Percentiles rank a stretch among this genome's conserved stretches.
Conservation (phyloP, 2,329 filamentous ascomycete genomes). For the Clarireedia hainanense region DNA sequence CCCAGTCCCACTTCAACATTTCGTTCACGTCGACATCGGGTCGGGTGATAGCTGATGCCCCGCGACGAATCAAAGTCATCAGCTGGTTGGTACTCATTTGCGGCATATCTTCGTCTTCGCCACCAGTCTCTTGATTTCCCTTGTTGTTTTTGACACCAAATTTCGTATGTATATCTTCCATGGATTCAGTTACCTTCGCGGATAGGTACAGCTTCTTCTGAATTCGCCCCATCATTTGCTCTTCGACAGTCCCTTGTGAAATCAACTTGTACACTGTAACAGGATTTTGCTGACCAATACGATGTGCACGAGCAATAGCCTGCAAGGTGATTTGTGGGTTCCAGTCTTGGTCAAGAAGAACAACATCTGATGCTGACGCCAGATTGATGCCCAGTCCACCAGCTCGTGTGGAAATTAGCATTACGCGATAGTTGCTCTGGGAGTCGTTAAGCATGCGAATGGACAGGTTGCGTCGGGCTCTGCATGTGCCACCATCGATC, state of each 20-base stretch:
- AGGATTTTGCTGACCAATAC: constrained; percentile 92
- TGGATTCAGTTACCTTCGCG: constrained; percentile 50
- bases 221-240: constrained; percentile 59
- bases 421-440: constrained; percentile 74
- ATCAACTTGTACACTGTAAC: constrained; percentile 93
- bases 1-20: constrained; percentile 49
- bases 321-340: constrained; percentile 97
- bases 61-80: constrained; percentile 46
- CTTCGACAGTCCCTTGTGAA: constrained; percentile 80
- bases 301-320: constrained; percentile 84
- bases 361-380: constrained; percentile 91
- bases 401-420: constrained; percentile 85
- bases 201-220: constrained; percentile 54
- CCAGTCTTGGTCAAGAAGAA: constrained; percentile 95
- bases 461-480: constrained; percentile 81
- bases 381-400: constrained; percentile 97
- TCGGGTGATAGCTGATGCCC: constrained; percentile 43
- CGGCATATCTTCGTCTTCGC: constrained; percentile 38
- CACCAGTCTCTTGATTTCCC: constrained; percentile 19
- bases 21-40: constrained; percentile 46
- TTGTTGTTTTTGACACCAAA: constrained; percentile 25
- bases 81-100: constrained; percentile 43
- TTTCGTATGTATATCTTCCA: constrained; percentile 43
- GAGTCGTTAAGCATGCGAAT: constrained; percentile 93
- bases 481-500: constrained; percentile 72